Evolutionary conservation across 331 rosid species (phyloP).

Genomic region (Acacia concinna): DNA sequence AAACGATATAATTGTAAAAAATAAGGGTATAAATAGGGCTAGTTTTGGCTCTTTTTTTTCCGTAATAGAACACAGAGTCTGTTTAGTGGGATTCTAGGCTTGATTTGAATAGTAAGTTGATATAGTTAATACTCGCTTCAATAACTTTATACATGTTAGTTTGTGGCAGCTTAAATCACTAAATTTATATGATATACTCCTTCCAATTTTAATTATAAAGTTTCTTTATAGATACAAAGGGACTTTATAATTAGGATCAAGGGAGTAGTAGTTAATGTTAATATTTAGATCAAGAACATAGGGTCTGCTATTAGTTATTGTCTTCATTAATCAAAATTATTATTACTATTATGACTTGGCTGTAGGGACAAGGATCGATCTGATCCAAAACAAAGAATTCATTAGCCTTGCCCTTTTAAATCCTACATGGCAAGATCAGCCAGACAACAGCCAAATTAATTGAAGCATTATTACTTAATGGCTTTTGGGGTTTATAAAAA

Average conservation of each 20-base stretch:
- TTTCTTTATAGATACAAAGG: too few species aligned
- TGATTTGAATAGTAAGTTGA: not conserved
- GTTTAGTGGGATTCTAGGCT: not conserved
- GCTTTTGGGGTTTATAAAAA: not conserved
- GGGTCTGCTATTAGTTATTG: not conserved
- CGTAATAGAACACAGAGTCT: not conserved
- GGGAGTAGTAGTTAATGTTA: not conserved
- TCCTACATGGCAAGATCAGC: not conserved
- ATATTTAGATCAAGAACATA: not conserved
- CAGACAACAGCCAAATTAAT: not conserved
- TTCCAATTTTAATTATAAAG: too few species aligned
- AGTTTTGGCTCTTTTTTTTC: not conserved
- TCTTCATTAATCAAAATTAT: not conserved
- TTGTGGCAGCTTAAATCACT: not conserved
- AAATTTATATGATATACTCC: not conserved
- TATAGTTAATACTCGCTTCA: not conserved
- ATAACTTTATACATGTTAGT: not conserved
- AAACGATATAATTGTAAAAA: not conserved
- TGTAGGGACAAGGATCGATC: not conserved
- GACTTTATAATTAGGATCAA: too few species aligned
- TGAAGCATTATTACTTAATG: not conserved
- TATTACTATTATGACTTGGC: not conserved
- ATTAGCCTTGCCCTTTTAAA: not conserved
- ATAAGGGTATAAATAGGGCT: not conserved
- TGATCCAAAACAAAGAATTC: not conserved